phyloP scores from a whole-genome alignment of 108 stramenopile genomes.

The Cyclotella choctawhatcheeana region DNA sequence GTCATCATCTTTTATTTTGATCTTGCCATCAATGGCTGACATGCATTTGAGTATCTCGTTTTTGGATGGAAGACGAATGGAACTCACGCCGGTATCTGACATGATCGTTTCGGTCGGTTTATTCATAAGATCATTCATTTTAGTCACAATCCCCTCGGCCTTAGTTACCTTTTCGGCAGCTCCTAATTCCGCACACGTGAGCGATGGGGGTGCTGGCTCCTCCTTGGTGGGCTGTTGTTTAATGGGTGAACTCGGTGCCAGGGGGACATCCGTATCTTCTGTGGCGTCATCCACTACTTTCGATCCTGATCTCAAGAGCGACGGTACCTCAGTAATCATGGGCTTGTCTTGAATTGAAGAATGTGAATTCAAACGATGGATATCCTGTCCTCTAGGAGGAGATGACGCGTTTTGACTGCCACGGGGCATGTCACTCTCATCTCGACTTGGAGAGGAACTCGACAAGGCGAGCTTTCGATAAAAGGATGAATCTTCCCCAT shows the following conservation, averaged over 20 bases:
- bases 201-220: neutral
- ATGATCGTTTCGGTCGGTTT: neutral
- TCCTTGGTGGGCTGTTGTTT: neutral
- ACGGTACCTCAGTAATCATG: neutral
- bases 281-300: neutral
- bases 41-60: slow-evolving; percentile 51
- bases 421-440: too few relatives aligned
- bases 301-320: neutral
- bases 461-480: neutral
- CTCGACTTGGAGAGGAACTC: neutral
- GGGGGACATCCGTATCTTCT: neutral
- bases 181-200: slow-evolving; percentile 40
- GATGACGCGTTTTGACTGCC: too few relatives aligned
- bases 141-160: slow-evolving; percentile 45
- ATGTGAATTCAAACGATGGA: neutral
- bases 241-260: neutral
- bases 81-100: neutral
- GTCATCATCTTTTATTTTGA: slow-evolving; percentile 45
- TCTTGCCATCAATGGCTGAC: slow-evolving; percentile 44
- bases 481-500: neutral
- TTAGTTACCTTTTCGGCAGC: slow-evolving; percentile 37
- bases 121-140: slow-evolving; percentile 35
- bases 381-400: neutral
- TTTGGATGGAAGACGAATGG: slow-evolving; percentile 47
- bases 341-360: neutral